Conservation (phyloP, 2,329 filamentous ascomycete species). For the Hypomyces rosellus region DNA sequence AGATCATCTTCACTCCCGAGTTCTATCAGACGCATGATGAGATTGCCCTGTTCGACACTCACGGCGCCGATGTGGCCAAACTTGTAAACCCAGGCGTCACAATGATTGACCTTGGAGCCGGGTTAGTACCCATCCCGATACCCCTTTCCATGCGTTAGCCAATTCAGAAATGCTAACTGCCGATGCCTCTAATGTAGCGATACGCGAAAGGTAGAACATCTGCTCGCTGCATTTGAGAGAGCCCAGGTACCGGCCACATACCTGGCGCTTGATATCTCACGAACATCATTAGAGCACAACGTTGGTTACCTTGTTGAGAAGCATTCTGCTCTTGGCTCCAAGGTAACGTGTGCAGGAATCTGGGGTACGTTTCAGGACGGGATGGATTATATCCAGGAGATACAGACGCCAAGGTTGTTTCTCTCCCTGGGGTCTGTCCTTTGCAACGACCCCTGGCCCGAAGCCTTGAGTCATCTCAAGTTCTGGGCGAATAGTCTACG, state of each 20-base stretch:
- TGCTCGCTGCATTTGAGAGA: constrained; percentile 30
- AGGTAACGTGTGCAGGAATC: constrained; percentile 30
- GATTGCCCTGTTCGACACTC: constrained; percentile 28
- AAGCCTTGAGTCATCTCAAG: constrained; percentile 29
- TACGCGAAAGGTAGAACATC: constrained; percentile 34
- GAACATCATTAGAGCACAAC: constrained; percentile 29
- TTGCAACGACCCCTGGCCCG: constrained; percentile 34
- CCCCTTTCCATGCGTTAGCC: not conserved
- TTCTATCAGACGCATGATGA: constrained; percentile 39
- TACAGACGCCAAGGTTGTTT: constrained; percentile 30
- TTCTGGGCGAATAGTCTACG: constrained; percentile 31
- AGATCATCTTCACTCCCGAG: constrained; percentile 33
- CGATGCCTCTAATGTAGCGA: constrained; percentile 23
- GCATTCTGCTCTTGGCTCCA: constrained; percentile 20
- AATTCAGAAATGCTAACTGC: not conserved
- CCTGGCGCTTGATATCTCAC: constrained; percentile 36
- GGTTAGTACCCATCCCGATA: constrained; percentile 25
- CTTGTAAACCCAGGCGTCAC: constrained; percentile 25
- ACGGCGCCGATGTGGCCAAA: constrained; percentile 30
- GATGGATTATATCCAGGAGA: constrained; percentile 23
- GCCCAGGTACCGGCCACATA: constrained; percentile 26
- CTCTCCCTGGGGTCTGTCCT: constrained; percentile 36
- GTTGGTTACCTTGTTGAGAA: constrained; percentile 24
- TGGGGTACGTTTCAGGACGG: constrained; percentile 36
- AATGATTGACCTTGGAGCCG: constrained; percentile 36